Base-by-base conservation (phyloP, 257 asterid genomes). In the Thymus mandschuricus region DNA sequence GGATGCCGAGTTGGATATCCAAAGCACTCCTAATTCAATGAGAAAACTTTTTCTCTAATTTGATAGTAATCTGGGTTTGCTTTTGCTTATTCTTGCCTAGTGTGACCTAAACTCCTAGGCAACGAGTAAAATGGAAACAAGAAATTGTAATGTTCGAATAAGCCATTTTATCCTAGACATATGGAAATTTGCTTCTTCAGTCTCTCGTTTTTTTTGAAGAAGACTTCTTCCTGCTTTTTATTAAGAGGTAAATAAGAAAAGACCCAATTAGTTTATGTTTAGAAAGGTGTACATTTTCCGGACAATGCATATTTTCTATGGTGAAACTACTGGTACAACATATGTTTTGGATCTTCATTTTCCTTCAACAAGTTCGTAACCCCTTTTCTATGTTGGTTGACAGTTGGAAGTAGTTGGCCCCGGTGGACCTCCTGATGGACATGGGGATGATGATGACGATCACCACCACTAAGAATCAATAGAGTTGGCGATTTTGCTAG, bases 371-470 rank as follows among this genome's bases (percentile, higher is more conserved):
- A 66, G 9, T 57, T 74, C 1, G 59, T 49, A 31, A 21, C 69
- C 21, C 9, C 1, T 62, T 34, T 55, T 59, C 11, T 41, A 21
- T 46, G 56, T 3, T 38, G 38, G 60, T 65, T 12, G 74, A 60
- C 91, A 92, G 98, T 80, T 92, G 87, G 96, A 92, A 77, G 98
- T 92, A 74, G 92, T 89, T 73, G 98, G 98, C 60, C 86, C 90
- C 1, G 96, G 96, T 33, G 97, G 96, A 74, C 90, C 95, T 74
- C 94, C 96, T 5, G 96, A 88, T 60, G 92, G 87, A 51, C 88
- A 82, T 54, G 87, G 68, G n/a, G 87, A 76, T 38, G 87, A 76
- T 33, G 85, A 82, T 13, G 92, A 86, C 8, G 84, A 82, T 65
- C 79, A 71, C 68, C 82, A 84, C 76, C 95, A 88, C 76, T 92